A percentile compares a stretch with the other conserved stretches of the same genome.
Evolutionary conservation across 176 grass and related monocot species (phyloP).

Genomic region (Dactylis glomerata): DNA sequence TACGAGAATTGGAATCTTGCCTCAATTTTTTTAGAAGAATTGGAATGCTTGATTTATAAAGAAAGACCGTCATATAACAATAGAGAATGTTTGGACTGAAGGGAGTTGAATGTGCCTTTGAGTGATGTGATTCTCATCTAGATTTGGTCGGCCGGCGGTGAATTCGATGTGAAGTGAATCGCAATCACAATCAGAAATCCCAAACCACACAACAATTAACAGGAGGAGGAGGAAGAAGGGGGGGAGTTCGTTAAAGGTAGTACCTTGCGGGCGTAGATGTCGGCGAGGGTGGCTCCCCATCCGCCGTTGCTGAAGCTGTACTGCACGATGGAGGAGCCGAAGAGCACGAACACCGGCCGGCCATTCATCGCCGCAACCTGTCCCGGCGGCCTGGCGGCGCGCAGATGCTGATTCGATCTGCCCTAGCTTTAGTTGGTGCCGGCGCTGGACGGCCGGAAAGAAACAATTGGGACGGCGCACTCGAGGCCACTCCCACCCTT

Average conservation of each 20-base stretch:
- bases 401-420: not conserved
- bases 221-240: not conserved
- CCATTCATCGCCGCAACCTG: not conserved
- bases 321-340: constrained; percentile 74
- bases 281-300: constrained; percentile 56
- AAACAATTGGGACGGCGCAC: not conserved
- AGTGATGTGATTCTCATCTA: not conserved
- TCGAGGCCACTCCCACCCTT: not conserved
- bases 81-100: not conserved
- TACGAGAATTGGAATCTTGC: too few species aligned
- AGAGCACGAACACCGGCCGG: constrained; percentile 52
- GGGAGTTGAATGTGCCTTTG: not conserved
- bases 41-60: not conserved
- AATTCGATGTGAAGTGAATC: not conserved
- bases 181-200: not conserved
- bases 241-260: too few species aligned
- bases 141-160: not conserved
- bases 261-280: constrained; percentile 72
- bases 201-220: not conserved
- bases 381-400: not conserved
- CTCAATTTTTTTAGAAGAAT: too few species aligned
- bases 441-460: not conserved
- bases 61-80: too few species aligned
- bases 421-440: not conserved
- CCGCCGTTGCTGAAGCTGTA: constrained; percentile 71